Percentiles rank a stretch among this genome's conserved stretches.
Conservation (phyloP, 108 stramenopile species). For the Conticribra weissflogii region DNA sequence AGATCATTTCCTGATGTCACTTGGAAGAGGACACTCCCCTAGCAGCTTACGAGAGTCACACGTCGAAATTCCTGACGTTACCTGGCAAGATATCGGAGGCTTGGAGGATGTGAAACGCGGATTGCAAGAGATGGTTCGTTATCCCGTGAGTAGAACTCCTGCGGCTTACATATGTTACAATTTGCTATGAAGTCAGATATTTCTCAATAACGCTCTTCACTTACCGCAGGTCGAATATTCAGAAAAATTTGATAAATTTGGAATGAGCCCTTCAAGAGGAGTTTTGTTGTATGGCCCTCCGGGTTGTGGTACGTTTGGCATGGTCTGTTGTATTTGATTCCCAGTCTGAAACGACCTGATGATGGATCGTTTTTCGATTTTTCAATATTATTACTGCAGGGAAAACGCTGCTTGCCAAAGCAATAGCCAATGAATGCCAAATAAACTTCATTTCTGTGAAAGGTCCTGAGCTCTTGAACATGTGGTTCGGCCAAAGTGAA, state of each 20-base stretch:
- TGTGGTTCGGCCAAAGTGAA: conserved; percentile 97
- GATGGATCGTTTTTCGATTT: no score
- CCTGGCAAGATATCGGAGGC: conserved; percentile 97
- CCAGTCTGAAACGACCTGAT: no score
- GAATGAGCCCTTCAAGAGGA: conserved; percentile 89
- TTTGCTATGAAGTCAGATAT: no score
- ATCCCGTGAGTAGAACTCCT: conserved; percentile 58
- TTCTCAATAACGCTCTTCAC: no score
- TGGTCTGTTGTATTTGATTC: no score
- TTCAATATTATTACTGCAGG: no score
- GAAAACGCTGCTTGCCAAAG: conserved; percentile 96
- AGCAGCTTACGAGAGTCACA: conserved; percentile 33
- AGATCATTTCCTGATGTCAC: conserved; percentile 80
- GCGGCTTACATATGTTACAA: no score
- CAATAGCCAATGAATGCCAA: conserved; percentile 96
- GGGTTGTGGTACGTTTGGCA: conserved; percentile 58
- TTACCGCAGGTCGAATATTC: conserved; percentile 76
- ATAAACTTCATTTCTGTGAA: conserved; percentile 96
- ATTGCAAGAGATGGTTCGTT: conserved; percentile 94
- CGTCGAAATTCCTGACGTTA: conserved; percentile 91
- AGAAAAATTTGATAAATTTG: conserved; percentile 87
- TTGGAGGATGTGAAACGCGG: conserved; percentile 96
- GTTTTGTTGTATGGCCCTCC: conserved; percentile 95
- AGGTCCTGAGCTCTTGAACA: conserved; percentile 94
- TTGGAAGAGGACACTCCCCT: conserved; percentile 48